Percentiles rank a stretch among this genome's conserved stretches.
phyloP scores from a whole-genome alignment of 768 basidiomycete species.

The Jaapia argillacea region DNA sequence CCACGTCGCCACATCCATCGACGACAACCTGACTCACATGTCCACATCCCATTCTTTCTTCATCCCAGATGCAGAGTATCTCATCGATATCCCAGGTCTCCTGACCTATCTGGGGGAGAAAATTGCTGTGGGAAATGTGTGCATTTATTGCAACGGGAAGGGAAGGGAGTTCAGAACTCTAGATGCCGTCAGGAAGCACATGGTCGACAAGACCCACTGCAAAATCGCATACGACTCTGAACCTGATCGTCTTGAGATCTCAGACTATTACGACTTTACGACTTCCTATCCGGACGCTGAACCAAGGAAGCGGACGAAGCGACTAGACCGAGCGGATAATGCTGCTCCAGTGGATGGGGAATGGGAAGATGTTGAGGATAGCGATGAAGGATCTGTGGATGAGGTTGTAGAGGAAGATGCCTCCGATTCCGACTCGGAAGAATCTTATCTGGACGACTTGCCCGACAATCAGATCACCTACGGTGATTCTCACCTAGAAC shows the following conservation, averaged over 20 bases:
- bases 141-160: conserved; percentile 82
- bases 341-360: conserved; percentile 17
- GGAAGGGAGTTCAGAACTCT: conserved; percentile 75
- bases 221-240: conserved; percentile 88
- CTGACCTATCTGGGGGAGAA: conserved; percentile 86
- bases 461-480: conserved; percentile 53
- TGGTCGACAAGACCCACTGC: conserved; percentile 94
- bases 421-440: conserved; percentile 29
- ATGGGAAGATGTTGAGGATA: conserved; percentile 22
- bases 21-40: conserved; percentile 82
- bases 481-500: conserved; percentile 76
- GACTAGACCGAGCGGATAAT: conserved; percentile 28
- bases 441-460: conserved; percentile 28
- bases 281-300: conserved; percentile 55
- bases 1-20: conserved; percentile 34
- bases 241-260: conserved; percentile 72
- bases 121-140: conserved; percentile 86
- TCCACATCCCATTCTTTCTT: conserved; percentile 83
- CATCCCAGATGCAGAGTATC: conserved; percentile 87
- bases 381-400: conserved; percentile 18
- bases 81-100: conserved; percentile 76
- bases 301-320: conserved; percentile 18
- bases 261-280: conserved; percentile 91
- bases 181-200: conserved; percentile 89
- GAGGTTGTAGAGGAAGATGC: conserved; percentile 19